Base-by-base conservation (phyloP, 2,329 filamentous ascomycete species). In the Arthroderma sp. region DNA sequence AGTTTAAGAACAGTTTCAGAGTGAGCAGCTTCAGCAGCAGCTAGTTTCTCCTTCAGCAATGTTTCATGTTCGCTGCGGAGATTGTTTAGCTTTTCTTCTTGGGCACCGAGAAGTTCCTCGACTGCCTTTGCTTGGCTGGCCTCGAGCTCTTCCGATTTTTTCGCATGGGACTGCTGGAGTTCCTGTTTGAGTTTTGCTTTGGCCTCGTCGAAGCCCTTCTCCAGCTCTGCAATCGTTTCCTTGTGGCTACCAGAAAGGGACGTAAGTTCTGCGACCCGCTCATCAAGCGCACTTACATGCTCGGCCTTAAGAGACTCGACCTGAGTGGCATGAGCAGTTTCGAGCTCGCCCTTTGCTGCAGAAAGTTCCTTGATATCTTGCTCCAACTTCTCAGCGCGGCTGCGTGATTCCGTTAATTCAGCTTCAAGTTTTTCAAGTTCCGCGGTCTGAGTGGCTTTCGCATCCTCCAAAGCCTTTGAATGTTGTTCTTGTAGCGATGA, bases 61-160 rank as follows among this genome's bases (percentile, higher is more conserved):
- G 53, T 42, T 42, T 67, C 63, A 34, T 66, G 55, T 22, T 68
- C 61, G 11, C 52, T 50, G 27, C 57, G 57, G 29, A 68, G 48
- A 29, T 55, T 53, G 7, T 58, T 56, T n/a, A 67, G 38, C 47
- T 66, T 66, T 11, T 59, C 53, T 15, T 68, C 64, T 22, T 66
- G 58, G 4, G 61, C 53, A 9, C 54, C 62, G 40, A 68, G 57
- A 15, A 68, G 56, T 41, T 65, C 59, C 48, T 67, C 63, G 37
- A 68, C 64, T 5, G 59, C 62, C 45, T 60, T 60, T 42, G 54
- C 58, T 44, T 68, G 65, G 38, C 63, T 59, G 4, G 58, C 58
- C 47, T 66, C 63, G 5, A 59, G 49, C 31, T 66, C 58, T 1
- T 58, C 54, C 30, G 59, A 44, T 50, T 61, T 64, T 32, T 63